These are phyloP conservation scores for Chlorella ohadii DNA, from an alignment of 139 green algal species.

Conservation along the genomic window DNA sequence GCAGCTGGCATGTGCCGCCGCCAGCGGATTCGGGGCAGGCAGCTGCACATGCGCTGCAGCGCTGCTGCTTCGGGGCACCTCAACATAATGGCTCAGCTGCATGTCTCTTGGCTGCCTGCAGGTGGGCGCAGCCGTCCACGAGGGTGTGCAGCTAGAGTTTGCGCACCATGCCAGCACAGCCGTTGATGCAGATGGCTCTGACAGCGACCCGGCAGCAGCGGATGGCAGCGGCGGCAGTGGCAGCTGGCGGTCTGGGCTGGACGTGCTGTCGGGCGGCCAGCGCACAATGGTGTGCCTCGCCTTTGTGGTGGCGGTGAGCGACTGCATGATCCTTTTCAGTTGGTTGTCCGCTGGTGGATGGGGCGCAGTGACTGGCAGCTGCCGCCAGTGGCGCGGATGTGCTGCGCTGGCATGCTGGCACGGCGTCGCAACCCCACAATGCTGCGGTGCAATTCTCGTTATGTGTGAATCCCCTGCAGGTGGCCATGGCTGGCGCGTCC, in stretches of 20 bases:
- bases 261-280: constrained; percentile 66
- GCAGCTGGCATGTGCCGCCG: no score
- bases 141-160: constrained; percentile 12
- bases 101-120: no score
- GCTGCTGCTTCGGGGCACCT: no score
- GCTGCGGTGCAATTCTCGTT: no score
- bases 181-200: neutral
- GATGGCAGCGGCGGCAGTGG: neutral
- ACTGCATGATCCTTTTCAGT: no score
- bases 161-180: neutral
- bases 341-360: neutral
- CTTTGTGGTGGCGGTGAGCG: constrained; percentile 55
- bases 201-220: neutral
- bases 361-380: neutral
- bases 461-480: no score
- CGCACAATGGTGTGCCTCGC: constrained; percentile 67
- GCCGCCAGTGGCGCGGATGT: no score
- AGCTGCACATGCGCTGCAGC: no score
- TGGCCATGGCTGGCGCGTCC: constrained; percentile 20
- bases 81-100: no score
- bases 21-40: no score
- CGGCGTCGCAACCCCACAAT: no score
- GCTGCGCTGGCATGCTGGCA: no score
- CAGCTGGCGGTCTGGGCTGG: constrained; percentile 19
- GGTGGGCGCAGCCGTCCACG: neutral